These are phyloP conservation scores for Neostapfia colusana DNA, from an alignment of 176 grass and related monocot species.

Conservation along the genomic window DNA sequence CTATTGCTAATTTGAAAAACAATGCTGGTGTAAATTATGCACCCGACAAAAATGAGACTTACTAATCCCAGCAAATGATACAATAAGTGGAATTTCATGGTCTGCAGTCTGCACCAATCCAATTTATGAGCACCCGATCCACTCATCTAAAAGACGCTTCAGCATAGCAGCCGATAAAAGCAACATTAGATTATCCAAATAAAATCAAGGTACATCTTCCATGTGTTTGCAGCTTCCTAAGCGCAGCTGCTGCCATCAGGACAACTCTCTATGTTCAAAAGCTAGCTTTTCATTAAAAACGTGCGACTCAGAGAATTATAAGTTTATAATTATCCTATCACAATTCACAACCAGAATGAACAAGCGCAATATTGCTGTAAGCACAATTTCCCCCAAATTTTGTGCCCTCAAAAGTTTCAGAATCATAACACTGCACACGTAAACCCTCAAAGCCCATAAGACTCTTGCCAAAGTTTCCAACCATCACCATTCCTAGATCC, in stretches of 20 bases:
- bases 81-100: slow-evolving; percentile 1
- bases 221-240: slow-evolving; percentile 11
- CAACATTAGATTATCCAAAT: neutral
- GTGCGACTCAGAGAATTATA: neutral
- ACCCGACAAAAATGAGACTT: neutral
- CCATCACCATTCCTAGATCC: slow-evolving; percentile 1
- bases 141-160: neutral
- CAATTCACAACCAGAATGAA: neutral
- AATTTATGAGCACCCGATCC: neutral
- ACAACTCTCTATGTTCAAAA: neutral
- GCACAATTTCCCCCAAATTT: neutral
- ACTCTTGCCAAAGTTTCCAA: neutral
- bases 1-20: neutral
- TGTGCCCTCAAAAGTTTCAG: neutral
- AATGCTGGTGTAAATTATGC: slow-evolving; percentile 1
- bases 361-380: neutral
- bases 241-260: neutral
- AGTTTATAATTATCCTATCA: neutral
- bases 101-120: slow-evolving; percentile 1
- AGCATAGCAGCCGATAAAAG: neutral
- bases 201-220: neutral
- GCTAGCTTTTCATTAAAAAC: neutral
- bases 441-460: neutral
- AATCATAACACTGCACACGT: neutral
- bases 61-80: neutral